These are phyloP conservation scores for Casaregolazyma suthepensis DNA, from an alignment of 1,139 yeast species.

Conservation along the genomic window DNA sequence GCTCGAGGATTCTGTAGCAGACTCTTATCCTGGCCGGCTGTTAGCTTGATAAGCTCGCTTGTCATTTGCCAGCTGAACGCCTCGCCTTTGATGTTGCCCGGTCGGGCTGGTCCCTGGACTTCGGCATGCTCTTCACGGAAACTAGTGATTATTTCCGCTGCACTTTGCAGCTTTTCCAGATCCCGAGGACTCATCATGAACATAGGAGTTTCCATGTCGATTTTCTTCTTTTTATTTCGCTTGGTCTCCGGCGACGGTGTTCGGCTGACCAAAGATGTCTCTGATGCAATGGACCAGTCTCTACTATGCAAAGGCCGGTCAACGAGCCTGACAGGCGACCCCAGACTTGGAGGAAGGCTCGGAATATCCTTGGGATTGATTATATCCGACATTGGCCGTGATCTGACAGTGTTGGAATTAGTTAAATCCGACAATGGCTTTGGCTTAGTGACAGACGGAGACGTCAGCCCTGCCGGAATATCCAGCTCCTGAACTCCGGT, in stretches of 20 bases:
- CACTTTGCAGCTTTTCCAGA: constrained; percentile 11
- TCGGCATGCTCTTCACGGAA: background rate
- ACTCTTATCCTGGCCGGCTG: constrained; percentile 5
- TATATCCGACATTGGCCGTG: background rate
- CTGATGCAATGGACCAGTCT: background rate
- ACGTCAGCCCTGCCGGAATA: constrained; percentile 1
- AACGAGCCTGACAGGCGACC: background rate
- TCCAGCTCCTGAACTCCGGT: constrained; percentile 5
- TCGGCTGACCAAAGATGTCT: background rate
- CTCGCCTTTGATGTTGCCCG: constrained; percentile 24
- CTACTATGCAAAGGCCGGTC: background rate
- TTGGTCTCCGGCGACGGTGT: background rate
- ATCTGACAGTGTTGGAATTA: background rate
- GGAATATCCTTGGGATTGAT: background rate
- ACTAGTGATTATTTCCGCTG: constrained; percentile 3
- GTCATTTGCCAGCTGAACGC: constrained; percentile 29
- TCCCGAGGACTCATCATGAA: constrained; percentile 20
- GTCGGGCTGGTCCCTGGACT: constrained; percentile 19
- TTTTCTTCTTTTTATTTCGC: background rate
- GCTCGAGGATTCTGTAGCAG: constrained; percentile 5
- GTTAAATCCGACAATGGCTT: background rate
- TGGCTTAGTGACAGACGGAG: background rate
- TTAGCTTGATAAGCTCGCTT: constrained; percentile 19
- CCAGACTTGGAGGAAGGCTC: background rate
- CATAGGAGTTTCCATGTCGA: background rate